Conservation (phyloP, 352 stramenopile genomes). For the Hyaloperonospora arabidopsidis region DNA sequence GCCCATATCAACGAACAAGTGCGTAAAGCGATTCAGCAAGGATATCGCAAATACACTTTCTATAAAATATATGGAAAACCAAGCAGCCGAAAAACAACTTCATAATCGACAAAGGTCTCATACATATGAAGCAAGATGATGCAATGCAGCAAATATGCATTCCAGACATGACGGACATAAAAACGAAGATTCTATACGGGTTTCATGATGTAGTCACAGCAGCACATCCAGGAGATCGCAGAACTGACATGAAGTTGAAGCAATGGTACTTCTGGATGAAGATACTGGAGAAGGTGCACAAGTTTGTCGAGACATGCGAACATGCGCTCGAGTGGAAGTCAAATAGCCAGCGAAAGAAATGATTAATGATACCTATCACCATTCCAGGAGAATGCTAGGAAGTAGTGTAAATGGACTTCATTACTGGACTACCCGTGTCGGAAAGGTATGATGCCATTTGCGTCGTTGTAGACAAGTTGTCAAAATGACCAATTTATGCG, state of each 20-base stretch:
- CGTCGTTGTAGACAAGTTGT: background rate
- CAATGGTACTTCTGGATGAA: constrained; percentile 12
- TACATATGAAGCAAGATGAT: background rate
- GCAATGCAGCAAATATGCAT: constrained; percentile 2
- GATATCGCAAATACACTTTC: background rate
- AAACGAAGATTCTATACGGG: constrained; percentile 2
- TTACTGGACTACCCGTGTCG: constrained; percentile 17
- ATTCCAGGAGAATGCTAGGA: background rate
- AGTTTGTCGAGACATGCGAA: background rate
- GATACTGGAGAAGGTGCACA: background rate
- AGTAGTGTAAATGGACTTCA: constrained; percentile 20
- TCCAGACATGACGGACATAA: background rate
- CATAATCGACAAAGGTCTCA: background rate
- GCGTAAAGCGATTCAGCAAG: constrained; percentile 6
- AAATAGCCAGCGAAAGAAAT: constrained; percentile 1
- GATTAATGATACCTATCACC: constrained; percentile 1
- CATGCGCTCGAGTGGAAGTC: constrained; percentile 8
- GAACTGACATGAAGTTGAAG: constrained; percentile 6
- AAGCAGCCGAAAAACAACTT: background rate
- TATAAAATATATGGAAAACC: background rate
- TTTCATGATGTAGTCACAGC: constrained; percentile 18
- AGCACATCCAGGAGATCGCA: constrained; percentile 8
- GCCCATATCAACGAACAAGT: background rate
- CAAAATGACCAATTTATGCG: background rate
- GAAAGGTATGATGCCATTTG: background rate